Evolutionary conservation across 768 basidiomycete species (phyloP), one percentile per base, ranked within the genome.

Genomic region (Chlorophyllum brunneum): DNA sequence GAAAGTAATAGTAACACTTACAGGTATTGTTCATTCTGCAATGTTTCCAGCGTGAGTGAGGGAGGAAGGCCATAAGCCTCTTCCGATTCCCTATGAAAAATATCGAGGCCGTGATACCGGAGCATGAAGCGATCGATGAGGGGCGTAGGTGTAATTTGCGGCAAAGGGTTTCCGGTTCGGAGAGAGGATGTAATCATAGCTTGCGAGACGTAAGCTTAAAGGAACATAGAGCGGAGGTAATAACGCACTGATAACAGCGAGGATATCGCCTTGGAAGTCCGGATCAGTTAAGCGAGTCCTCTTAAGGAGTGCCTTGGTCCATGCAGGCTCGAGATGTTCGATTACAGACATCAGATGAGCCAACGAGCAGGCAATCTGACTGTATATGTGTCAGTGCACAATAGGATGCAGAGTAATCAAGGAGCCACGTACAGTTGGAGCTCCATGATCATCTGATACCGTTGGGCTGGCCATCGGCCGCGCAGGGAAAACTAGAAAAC

Each of bases 131-230:
- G 66, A 55, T 80, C 77, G 0, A 79, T 57, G 6, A 81, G 68
- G 1, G 83, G 91, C 59, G 85, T 87, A 0, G 92, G 91, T 2
- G 91, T 93, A 48, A 94, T 88, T 61, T 94, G 92, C 0, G 92
- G 92, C 2, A 95, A 71, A 0, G 92, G 82, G 5, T 70, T 71
- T 3, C 88, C 91, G 0, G 85, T 85, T 13, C 85, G 78, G 15
- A 95, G 70, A 6, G 89, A 78, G 0, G 83, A 84, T 0, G 90
- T 85, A 49, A 90, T 82, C 78, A 95, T 80, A 27, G 79, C 88
- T 90, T n/a, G n/a, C n/a, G n/a, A n/a, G n/a, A n/a, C n/a, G n/a
- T n/a, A 16, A 31, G 18, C 24, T n/a, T n/a, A 16, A 16, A 7
- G 11, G 26, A 26, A n/a, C 11, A 26, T 15, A 26, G 22, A 13